Evolutionary conservation across 306 rosid genomes (phyloP).

Genomic region (Lablab purpureus): DNA sequence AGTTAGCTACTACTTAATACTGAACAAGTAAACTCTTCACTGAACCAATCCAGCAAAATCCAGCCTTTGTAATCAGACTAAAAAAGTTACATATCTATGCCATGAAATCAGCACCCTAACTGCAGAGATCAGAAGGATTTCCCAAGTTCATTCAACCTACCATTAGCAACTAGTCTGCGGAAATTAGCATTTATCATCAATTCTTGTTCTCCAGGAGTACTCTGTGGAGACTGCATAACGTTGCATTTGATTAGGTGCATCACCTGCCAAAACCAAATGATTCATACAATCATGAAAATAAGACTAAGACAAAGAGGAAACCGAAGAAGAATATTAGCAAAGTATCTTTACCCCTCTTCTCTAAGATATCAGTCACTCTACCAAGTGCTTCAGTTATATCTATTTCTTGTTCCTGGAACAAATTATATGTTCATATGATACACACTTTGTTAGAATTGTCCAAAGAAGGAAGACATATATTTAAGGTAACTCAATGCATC

Average conservation of each 20-base stretch:
- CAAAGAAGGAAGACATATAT: neutral
- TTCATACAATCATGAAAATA: conserved; percentile 11
- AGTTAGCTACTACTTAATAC: conserved; percentile 36
- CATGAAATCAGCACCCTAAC: conserved; percentile 6
- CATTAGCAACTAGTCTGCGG: conserved; percentile 6
- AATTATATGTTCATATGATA: conserved; percentile 39
- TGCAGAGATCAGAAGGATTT: conserved; percentile 28
- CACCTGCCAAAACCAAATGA: conserved; percentile 40
- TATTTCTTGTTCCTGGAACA: conserved; percentile 54
- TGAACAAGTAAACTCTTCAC: conserved; percentile 16
- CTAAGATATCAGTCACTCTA: conserved; percentile 38
- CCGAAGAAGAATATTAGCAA: conserved; percentile 18
- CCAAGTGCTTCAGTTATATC: conserved; percentile 53
- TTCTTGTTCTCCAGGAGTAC: conserved; percentile 34
- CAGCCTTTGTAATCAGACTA: neutral
- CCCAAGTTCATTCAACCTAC: conserved; percentile 31
- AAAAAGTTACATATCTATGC: neutral
- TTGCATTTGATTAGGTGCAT: conserved; percentile 30
- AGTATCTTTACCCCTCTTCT: conserved; percentile 42
- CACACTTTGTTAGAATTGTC: conserved; percentile 30
- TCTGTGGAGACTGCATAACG: conserved; percentile 12
- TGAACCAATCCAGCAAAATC: conserved; percentile 17
- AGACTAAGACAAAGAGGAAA: conserved; percentile 21
- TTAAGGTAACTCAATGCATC: conserved; percentile 28
- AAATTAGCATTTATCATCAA: conserved; percentile 31